Evolutionary conservation across 371 early-diverging fungal genomes (phyloP).

Genomic region (Mortierella sp.): DNA sequence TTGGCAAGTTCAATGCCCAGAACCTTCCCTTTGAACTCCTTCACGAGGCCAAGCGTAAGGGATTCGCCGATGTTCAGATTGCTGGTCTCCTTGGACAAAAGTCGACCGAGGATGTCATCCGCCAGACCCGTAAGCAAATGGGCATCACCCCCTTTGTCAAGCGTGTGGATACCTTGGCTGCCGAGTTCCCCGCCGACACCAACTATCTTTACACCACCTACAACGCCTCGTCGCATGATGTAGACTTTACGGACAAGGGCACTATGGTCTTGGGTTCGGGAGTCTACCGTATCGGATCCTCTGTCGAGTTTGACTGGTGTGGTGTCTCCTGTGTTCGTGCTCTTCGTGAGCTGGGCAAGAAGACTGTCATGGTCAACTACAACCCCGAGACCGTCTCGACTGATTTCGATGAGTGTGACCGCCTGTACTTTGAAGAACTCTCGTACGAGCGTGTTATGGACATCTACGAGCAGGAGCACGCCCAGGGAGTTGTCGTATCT

Average conservation of each 20-base stretch:
- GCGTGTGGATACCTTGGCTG: slow-evolving; percentile 94
- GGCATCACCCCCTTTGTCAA: slow-evolving; percentile 91
- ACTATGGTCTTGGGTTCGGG: slow-evolving; percentile 96
- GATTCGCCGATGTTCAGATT: slow-evolving; percentile 92
- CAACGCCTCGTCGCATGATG: slow-evolving; percentile 88
- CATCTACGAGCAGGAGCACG: slow-evolving; percentile 88
- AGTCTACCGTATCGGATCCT: slow-evolving; percentile 95
- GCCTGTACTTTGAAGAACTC: slow-evolving; percentile 95
- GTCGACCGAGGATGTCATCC: slow-evolving; percentile 74
- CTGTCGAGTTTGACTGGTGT: slow-evolving; percentile 97
- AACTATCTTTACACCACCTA: slow-evolving; percentile 96
- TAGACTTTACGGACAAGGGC: slow-evolving; percentile 87
- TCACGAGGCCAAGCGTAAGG: slow-evolving; percentile 83
- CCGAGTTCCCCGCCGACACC: slow-evolving; percentile 93
- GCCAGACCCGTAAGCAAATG: slow-evolving; percentile 71
- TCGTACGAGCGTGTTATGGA: slow-evolving; percentile 93
- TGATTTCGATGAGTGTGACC: slow-evolving; percentile 95
- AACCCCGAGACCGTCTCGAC: slow-evolving; percentile 98
- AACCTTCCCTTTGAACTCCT: slow-evolving; percentile 68
- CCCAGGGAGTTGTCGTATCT: slow-evolving; percentile 86
- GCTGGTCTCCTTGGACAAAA: slow-evolving; percentile 68
- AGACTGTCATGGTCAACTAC: slow-evolving; percentile 97
- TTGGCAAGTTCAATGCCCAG: slow-evolving; percentile 64
- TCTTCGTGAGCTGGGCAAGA: slow-evolving; percentile 80
- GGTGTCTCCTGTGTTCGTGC: slow-evolving; percentile 88